phyloP scores from a whole-genome alignment of 2,329 filamentous ascomycete genomes.

The Aspergillus sergii region DNA sequence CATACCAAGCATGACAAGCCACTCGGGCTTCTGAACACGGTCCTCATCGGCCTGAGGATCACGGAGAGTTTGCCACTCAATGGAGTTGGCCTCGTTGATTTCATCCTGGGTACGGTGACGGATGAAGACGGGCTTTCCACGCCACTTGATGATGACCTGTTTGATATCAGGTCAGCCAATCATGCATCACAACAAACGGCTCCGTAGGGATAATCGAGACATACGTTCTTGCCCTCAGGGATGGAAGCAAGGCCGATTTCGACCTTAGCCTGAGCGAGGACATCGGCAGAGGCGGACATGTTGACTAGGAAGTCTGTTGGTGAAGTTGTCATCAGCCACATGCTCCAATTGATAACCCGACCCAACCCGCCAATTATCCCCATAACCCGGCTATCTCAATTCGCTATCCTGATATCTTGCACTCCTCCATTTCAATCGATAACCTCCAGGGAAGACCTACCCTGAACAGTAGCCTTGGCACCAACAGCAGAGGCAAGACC shows the following conservation, averaged over 20 bases:
- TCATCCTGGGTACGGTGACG: conserved; percentile 92
- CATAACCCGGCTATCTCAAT: neutral
- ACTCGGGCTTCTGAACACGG: conserved; percentile 97
- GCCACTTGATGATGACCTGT: conserved; percentile 99
- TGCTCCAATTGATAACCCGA: neutral
- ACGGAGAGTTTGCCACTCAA: conserved; percentile 79
- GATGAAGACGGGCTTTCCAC: conserved; percentile 99
- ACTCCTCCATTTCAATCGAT: conserved; percentile 8
- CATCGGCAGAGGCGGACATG: conserved; percentile 98
- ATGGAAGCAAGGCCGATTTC: conserved; percentile 92
- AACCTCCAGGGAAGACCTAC: conserved; percentile 58
- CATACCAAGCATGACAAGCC: conserved; percentile 96
- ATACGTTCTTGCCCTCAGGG: conserved; percentile 98
- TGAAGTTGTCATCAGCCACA: conserved; percentile 15
- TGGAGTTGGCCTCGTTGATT: conserved; percentile 91
- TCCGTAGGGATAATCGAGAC: conserved; percentile 37
- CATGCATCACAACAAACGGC: neutral
- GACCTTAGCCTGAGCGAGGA: conserved; percentile 98
- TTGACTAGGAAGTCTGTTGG: conserved; percentile 94
- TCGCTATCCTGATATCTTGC: neutral
- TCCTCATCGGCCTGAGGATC: conserved; percentile 90
- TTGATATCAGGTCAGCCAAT: conserved; percentile 14
- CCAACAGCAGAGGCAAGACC: conserved; percentile 89
- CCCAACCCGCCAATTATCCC: neutral
- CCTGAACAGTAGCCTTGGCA: conserved; percentile 97